phyloP scores from a whole-genome alignment of 2,329 filamentous ascomycete genomes.

The Graphiopsis chlorocephala region DNA sequence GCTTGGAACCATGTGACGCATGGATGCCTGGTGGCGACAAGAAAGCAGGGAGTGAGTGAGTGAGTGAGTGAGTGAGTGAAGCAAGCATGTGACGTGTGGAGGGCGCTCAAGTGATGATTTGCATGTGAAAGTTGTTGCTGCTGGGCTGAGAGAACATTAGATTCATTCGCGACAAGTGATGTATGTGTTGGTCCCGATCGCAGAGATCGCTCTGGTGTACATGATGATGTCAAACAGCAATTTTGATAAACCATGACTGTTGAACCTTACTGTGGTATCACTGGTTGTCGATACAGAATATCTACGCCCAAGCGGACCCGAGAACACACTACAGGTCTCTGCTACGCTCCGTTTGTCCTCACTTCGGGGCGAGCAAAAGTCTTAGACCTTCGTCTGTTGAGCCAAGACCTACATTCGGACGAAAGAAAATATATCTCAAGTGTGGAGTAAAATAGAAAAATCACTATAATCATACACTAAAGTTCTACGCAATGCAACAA shows the following conservation, averaged over 20 bases:
- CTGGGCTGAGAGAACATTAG: not conserved
- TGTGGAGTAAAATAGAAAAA: not conserved
- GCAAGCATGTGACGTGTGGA: not conserved
- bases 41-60: not conserved
- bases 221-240: not conserved
- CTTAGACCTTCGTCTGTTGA: not conserved
- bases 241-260: not conserved
- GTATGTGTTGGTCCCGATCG: not conserved
- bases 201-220: not conserved
- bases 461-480: slow-evolving; percentile 10
- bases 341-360: not conserved
- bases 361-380: not conserved
- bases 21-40: not conserved
- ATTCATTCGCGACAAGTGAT: not conserved
- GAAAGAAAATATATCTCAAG: not conserved
- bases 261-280: not conserved
- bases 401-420: not conserved
- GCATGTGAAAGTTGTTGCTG: not conserved
- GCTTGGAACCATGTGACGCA: not conserved
- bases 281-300: not conserved
- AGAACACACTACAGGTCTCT: not conserved
- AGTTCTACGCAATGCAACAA: slow-evolving; percentile 12
- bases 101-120: not conserved
- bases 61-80: not conserved
- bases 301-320: not conserved